Conservation (phyloP, 2,329 filamentous ascomycete genomes). For the Penicillium sp. region DNA sequence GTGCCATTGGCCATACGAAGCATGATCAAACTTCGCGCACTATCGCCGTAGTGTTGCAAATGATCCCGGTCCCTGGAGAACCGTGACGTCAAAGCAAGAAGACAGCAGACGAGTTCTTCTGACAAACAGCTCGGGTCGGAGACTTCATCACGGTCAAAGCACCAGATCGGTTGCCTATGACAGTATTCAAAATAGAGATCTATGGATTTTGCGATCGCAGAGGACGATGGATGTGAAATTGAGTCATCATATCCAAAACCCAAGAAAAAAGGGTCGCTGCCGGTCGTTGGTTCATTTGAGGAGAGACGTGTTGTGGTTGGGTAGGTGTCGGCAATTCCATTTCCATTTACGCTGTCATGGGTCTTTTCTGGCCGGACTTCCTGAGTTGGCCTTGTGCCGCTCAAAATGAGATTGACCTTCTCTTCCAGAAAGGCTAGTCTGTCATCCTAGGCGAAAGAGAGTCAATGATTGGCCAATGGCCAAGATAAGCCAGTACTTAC, state of each 20-base stretch:
- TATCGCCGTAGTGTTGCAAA: conserved; percentile 40
- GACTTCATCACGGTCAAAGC: conserved; percentile 36
- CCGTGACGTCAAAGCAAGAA: conserved; percentile 35
- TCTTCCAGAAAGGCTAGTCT: conserved; percentile 54
- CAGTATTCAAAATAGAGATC: conserved; percentile 40
- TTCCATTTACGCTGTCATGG: neutral
- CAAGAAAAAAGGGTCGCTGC: conserved; percentile 23
- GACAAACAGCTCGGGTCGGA: conserved; percentile 28
- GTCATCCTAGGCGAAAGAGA: conserved; percentile 45
- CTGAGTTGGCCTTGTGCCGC: conserved; percentile 35
- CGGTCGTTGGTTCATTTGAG: conserved; percentile 18
- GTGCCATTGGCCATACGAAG: conserved; percentile 54
- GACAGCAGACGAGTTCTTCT: conserved; percentile 36
- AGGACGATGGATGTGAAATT: conserved; percentile 22
- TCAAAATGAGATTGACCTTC: conserved; percentile 54
- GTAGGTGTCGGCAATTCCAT: conserved; percentile 16
- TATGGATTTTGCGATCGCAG: conserved; percentile 27
- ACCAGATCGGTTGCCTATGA: conserved; percentile 42
- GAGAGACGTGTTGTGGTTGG: conserved; percentile 19
- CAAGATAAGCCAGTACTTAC: conserved; percentile 32
- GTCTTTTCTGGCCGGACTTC: conserved; percentile 19
- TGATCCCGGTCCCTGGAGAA: conserved; percentile 33
- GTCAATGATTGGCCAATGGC: conserved; percentile 3
- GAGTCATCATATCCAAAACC: conserved; percentile 28
- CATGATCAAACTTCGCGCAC: conserved; percentile 44